These are phyloP conservation scores for Candida sojae DNA, from an alignment of 1,139 yeast species.

Conservation along the genomic window DNA sequence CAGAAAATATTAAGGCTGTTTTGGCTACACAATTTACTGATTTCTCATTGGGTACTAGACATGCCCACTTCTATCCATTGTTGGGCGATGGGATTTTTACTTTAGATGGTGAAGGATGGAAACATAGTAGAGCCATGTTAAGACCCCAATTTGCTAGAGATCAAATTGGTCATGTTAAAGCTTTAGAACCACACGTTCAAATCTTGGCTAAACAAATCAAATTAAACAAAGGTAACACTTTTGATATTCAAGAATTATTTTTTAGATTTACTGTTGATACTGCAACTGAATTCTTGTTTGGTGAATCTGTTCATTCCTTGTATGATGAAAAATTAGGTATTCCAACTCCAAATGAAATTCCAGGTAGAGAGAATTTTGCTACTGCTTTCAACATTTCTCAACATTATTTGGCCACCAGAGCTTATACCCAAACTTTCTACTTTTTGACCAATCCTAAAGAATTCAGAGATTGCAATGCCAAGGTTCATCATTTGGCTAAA, in stretches of 20 bases:
- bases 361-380: slow-evolving; percentile 22
- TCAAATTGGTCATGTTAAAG: slow-evolving; percentile 47
- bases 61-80: slow-evolving; percentile 41
- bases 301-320: slow-evolving; percentile 48
- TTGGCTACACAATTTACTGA: slow-evolving; percentile 50
- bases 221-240: slow-evolving; percentile 20
- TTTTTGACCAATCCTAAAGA: slow-evolving; percentile 29
- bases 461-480: slow-evolving; percentile 29
- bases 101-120: slow-evolving; percentile 60
- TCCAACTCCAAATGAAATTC: slow-evolving; percentile 17
- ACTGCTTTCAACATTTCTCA: slow-evolving; percentile 35
- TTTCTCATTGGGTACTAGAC: slow-evolving; percentile 52
- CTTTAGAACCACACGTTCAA: slow-evolving; percentile 49
- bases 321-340: slow-evolving; percentile 32
- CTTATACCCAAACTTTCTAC: slow-evolving; percentile 29
- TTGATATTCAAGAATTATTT: slow-evolving; percentile 41
- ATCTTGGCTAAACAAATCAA: slow-evolving; percentile 33
- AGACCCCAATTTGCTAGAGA: slow-evolving; percentile 58
- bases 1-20: slow-evolving; percentile 40
- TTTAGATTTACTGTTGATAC: slow-evolving; percentile 55
- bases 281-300: slow-evolving; percentile 61
- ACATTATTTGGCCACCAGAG: slow-evolving; percentile 26
- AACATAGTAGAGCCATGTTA: slow-evolving; percentile 54
- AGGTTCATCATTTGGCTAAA: slow-evolving; percentile 38
- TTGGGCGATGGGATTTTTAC: slow-evolving; percentile 63